Conservation (phyloP, 352 stramenopile genomes). For the Elongisporangium undulatum region DNA sequence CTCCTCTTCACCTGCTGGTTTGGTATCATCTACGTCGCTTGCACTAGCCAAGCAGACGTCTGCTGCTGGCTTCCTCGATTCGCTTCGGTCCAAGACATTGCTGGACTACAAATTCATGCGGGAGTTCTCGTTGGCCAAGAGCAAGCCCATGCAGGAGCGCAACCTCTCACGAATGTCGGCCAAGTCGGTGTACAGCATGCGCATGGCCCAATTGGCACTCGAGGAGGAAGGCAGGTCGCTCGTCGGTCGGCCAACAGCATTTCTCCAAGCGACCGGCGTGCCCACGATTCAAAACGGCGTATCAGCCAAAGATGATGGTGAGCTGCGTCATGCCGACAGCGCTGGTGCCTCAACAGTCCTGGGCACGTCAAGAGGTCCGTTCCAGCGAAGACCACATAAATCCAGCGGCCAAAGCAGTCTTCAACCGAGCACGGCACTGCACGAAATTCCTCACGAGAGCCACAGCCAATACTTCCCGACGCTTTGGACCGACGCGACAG, state of each 20-base stretch:
- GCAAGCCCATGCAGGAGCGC: slow-evolving; percentile 28
- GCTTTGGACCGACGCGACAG: neutral
- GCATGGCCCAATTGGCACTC: slow-evolving; percentile 33
- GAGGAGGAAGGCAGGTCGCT: slow-evolving; percentile 14
- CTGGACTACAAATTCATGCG: slow-evolving; percentile 52
- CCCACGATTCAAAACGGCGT: neutral
- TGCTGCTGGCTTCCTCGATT: slow-evolving; percentile 20
- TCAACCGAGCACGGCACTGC: neutral
- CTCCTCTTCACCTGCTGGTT: neutral
- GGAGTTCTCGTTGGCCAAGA: slow-evolving; percentile 37
- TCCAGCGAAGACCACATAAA: neutral
- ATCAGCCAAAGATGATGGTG: neutral
- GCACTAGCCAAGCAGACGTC: neutral
- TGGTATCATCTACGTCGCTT: neutral
- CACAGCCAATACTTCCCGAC: neutral
- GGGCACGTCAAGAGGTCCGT: neutral
- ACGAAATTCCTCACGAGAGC: neutral
- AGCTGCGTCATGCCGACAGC: neutral
- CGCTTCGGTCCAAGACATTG: slow-evolving; percentile 31
- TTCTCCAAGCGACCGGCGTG: neutral
- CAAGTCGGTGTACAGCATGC: slow-evolving; percentile 39
- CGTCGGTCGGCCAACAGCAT: neutral
- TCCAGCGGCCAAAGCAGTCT: neutral
- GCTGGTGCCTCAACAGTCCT: neutral
- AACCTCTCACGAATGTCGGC: slow-evolving; percentile 35